These are phyloP conservation scores for Castanopsis chinensis DNA, from an alignment of 306 rosid genomes.

Conservation along the genomic window DNA sequence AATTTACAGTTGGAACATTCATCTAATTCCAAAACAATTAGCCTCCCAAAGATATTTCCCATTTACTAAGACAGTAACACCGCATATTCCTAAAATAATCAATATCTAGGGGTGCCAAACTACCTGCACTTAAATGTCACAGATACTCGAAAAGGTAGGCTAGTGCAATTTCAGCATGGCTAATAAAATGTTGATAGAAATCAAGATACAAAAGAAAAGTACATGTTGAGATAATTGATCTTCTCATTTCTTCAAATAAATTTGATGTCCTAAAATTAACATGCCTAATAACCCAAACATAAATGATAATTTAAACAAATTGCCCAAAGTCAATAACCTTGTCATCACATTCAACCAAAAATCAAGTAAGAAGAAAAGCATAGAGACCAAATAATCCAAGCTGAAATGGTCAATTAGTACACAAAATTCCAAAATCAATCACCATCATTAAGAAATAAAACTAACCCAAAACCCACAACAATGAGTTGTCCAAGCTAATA, in stretches of 20 bases:
- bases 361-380: neutral
- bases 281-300: neutral
- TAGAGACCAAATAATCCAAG: neutral
- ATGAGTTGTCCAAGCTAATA: neutral
- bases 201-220: neutral
- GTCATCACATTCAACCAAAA: neutral
- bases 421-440: neutral
- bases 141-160: neutral
- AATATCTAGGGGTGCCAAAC: neutral
- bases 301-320: neutral
- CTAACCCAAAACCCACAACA: neutral
- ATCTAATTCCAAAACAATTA: neutral
- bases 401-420: neutral
- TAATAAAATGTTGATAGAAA: neutral
- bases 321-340: neutral
- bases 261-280: neutral
- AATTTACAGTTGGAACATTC: neutral
- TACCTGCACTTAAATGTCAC: neutral
- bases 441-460: neutral
- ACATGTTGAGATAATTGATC: neutral
- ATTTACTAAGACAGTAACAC: neutral
- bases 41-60: neutral
- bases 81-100: neutral
- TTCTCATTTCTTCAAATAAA: neutral
- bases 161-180: neutral